Conservation (phyloP, 495 filamentous ascomycete genomes). For the Daldinia vernicosa region DNA sequence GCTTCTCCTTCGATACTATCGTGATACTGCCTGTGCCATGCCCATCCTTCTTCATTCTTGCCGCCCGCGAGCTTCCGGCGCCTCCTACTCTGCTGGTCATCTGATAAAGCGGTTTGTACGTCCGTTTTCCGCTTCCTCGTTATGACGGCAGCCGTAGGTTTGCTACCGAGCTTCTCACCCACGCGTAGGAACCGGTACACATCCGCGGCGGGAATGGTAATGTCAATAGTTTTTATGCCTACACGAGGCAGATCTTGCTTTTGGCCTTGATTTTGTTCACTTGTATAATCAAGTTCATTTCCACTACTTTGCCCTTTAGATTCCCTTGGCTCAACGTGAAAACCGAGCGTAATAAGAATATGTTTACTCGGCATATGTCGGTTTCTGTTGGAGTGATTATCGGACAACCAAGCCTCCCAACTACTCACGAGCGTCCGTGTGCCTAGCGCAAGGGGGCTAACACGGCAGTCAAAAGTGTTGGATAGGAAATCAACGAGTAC, state of each 20-base stretch:
- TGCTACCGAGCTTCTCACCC: conserved; percentile 9
- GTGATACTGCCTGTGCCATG: conserved; percentile 46
- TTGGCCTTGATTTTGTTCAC: conserved; percentile 3
- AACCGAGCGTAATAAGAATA: conserved; percentile 53
- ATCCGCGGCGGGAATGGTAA: conserved; percentile 52
- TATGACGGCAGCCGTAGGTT: neutral
- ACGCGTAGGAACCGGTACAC: conserved; percentile 44
- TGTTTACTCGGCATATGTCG: conserved; percentile 47
- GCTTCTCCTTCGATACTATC: neutral
- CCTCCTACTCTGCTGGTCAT: conserved; percentile 44
- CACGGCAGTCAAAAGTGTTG: conserved; percentile 57
- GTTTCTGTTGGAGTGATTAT: conserved; percentile 31
- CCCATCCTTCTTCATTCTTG: conserved; percentile 57
- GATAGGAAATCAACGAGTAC: conserved; percentile 56
- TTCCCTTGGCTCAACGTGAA: conserved; percentile 45
- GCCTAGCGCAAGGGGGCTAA: conserved; percentile 53
- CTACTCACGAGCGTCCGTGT: conserved; percentile 51
- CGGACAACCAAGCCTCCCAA: conserved; percentile 55
- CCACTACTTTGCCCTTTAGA: neutral
- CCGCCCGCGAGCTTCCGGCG: conserved; percentile 51
- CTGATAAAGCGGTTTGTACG: conserved; percentile 21
- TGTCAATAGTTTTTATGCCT: conserved; percentile 54
- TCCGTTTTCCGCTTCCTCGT: conserved; percentile 23
- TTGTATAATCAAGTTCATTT: neutral
- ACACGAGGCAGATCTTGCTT: conserved; percentile 19